These are phyloP conservation scores for Tylopilus sp. DNA, from an alignment of 768 basidiomycete genomes.

Conservation along the genomic window DNA sequence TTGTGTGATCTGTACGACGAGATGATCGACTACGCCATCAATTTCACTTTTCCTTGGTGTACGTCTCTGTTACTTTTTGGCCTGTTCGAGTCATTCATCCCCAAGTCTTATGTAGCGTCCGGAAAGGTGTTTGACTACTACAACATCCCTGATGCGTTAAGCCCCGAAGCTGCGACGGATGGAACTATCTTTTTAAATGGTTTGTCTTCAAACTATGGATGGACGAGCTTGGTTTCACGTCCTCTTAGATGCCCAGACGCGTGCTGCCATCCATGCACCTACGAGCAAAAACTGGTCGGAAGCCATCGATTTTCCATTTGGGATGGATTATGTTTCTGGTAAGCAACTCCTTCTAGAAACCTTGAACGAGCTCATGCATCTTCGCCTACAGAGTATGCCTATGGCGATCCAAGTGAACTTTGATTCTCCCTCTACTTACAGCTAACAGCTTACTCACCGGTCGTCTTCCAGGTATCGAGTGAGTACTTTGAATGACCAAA, in stretches of 20 bases:
- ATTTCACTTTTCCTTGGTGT: constrained; percentile 65
- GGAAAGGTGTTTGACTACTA: constrained; percentile 42
- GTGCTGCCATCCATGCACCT: constrained; percentile 65
- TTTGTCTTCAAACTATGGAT: constrained; percentile 41
- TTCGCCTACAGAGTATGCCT: constrained; percentile 4
- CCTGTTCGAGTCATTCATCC: not conserved
- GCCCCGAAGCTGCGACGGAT: constrained; percentile 47
- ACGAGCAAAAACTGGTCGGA: constrained; percentile 50
- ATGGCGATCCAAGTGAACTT: constrained; percentile 33
- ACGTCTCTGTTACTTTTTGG: constrained; percentile 8
- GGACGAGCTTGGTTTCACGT: constrained; percentile 39
- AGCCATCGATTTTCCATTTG: constrained; percentile 25
- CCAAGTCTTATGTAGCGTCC: not conserved
- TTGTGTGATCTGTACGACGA: constrained; percentile 58
- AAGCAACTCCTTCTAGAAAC: not conserved
- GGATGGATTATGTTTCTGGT: constrained; percentile 1
- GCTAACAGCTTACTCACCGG: not conserved
- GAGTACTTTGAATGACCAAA: constrained; percentile 8
- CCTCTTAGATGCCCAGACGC: constrained; percentile 44
- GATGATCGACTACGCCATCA: constrained; percentile 66
- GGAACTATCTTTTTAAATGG: constrained; percentile 59
- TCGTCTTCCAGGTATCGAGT: constrained; percentile 32
- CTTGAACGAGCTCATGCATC: not conserved
- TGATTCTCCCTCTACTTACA: not conserved
- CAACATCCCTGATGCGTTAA: constrained; percentile 40